Percentiles rank a stretch among this genome's conserved stretches.
These are phyloP conservation scores for Xerocomellus amylosporus DNA, from an alignment of 768 basidiomycete genomes.

Conservation along the genomic window DNA sequence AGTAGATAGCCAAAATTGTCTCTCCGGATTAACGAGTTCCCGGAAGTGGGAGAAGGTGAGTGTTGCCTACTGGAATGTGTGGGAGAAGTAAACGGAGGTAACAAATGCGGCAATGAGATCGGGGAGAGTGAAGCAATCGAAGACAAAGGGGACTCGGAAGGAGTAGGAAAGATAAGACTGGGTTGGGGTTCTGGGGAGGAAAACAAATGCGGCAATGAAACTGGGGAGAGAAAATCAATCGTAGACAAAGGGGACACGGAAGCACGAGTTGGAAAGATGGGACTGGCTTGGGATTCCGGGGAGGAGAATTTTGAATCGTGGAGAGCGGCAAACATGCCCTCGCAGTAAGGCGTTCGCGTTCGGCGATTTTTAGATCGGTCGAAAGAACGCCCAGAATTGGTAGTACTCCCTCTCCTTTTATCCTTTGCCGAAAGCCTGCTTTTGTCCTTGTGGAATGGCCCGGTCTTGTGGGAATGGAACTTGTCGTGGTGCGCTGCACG, in stretches of 20 bases:
- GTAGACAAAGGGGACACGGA: conserved; percentile 3
- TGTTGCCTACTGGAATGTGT: not conserved
- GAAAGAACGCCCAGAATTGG: conserved; percentile 35
- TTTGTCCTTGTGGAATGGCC: conserved; percentile 23
- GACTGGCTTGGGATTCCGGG: conserved; percentile 1
- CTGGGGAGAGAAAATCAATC: conserved; percentile 12
- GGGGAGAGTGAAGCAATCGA: conserved; percentile 13
- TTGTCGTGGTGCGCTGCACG: conserved; percentile 28
- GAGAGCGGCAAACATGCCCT: conserved; percentile 14
- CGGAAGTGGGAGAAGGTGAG: conserved; percentile 1
- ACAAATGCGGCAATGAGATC: conserved; percentile 11
- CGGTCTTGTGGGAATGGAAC: conserved; percentile 31
- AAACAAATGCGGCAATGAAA: conserved; percentile 14
- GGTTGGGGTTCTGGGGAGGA: conserved; percentile 5
- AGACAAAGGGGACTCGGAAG: not conserved
- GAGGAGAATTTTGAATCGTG: conserved; percentile 3
- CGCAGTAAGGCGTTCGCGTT: conserved; percentile 16
- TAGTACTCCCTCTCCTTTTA: conserved; percentile 35
- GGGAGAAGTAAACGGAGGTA: conserved; percentile 16
- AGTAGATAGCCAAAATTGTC: conserved; percentile 9
- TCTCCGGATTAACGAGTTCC: conserved; percentile 12
- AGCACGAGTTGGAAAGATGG: not conserved
- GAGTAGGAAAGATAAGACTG: not conserved
- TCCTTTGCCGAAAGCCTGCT: conserved; percentile 15
- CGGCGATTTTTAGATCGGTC: conserved; percentile 32